Evolutionary conservation across 2,329 filamentous ascomycete genomes (phyloP).

Genomic region (Teratosphaeria destructans): DNA sequence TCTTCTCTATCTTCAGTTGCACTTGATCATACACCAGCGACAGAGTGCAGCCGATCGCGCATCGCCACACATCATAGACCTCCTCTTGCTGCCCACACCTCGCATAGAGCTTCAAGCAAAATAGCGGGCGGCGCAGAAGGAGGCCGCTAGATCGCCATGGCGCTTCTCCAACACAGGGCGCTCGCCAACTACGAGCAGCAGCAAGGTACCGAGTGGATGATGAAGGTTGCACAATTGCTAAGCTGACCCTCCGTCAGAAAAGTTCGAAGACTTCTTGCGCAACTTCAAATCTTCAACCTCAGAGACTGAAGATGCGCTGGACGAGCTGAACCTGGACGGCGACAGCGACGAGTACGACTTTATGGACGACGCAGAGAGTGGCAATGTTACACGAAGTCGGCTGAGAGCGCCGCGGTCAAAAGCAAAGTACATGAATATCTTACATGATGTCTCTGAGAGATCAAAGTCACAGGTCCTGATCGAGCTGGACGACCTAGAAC

Average conservation of each 20-base stretch:
- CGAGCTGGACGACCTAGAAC: conserved; percentile 75
- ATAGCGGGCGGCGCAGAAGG: not conserved
- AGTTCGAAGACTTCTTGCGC: conserved; percentile 78
- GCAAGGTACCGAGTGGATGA: conserved; percentile 49
- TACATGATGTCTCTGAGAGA: conserved; percentile 81
- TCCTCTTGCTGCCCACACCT: not conserved
- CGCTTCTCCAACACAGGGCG: conserved; percentile 68
- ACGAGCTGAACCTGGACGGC: conserved; percentile 76
- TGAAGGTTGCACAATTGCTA: not conserved
- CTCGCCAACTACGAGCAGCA: conserved; percentile 83
- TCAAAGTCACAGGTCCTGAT: conserved; percentile 67
- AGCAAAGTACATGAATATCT: conserved; percentile 76
- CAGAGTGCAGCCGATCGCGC: not conserved
- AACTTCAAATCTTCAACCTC: conserved; percentile 76
- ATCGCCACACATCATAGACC: not conserved
- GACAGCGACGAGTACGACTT: conserved; percentile 90
- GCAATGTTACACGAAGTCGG: conserved; percentile 25
- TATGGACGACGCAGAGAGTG: conserved; percentile 62
- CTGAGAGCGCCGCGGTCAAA: conserved; percentile 41
- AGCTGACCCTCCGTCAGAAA: conserved; percentile 43
- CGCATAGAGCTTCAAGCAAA: not conserved
- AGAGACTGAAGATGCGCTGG: conserved; percentile 68
- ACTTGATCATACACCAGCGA: too few relatives aligned
- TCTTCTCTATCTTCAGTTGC: not conserved
- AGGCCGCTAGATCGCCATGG: conserved; percentile 48